Conservation (phyloP, 495 filamentous ascomycete species). For the Mytilinidion resinicola region DNA sequence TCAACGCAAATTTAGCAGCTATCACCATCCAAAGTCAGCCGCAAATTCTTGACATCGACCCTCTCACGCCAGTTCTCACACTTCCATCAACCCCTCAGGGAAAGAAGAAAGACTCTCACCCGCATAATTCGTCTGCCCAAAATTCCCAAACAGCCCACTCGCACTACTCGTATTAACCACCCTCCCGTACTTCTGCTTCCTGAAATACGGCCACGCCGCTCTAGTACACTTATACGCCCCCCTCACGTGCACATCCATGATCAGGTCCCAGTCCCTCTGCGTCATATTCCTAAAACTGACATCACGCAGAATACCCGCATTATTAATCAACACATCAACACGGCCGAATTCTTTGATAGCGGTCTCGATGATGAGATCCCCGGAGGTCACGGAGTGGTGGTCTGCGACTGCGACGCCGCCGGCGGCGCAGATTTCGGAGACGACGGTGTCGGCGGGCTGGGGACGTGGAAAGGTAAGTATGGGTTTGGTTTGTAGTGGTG, state of each 20-base stretch:
- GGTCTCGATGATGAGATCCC: constrained; percentile 21
- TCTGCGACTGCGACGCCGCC: constrained; percentile 20
- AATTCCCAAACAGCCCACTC: constrained; percentile 64
- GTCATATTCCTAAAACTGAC: constrained; percentile 24
- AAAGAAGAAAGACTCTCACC: constrained; percentile 36
- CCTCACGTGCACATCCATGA: constrained; percentile 16
- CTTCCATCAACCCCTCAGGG: no score
- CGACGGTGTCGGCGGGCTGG: constrained; percentile 17
- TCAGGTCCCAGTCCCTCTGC: constrained; percentile 23
- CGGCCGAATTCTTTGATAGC: constrained; percentile 20
- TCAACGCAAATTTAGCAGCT: constrained; percentile 92
- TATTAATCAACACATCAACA: constrained; percentile 25
- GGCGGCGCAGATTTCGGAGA: constrained; percentile 16
- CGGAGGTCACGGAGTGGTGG: constrained; percentile 21
- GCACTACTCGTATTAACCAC: constrained; percentile 19
- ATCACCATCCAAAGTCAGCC: constrained; percentile 12
- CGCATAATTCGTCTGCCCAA: constrained; percentile 96
- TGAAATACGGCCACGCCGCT: constrained; percentile 25
- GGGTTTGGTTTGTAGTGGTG: no score
- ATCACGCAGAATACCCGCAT: constrained; percentile 23
- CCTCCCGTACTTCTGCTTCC: constrained; percentile 22
- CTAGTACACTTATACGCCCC: constrained; percentile 16
- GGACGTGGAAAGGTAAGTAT: not conserved
- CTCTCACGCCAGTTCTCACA: no score
- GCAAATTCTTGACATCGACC: no score